Percentiles rank a stretch among this genome's conserved stretches.
These are phyloP conservation scores for Filosporella fistucella DNA, from an alignment of 495 filamentous ascomycete genomes.

Conservation along the genomic window DNA sequence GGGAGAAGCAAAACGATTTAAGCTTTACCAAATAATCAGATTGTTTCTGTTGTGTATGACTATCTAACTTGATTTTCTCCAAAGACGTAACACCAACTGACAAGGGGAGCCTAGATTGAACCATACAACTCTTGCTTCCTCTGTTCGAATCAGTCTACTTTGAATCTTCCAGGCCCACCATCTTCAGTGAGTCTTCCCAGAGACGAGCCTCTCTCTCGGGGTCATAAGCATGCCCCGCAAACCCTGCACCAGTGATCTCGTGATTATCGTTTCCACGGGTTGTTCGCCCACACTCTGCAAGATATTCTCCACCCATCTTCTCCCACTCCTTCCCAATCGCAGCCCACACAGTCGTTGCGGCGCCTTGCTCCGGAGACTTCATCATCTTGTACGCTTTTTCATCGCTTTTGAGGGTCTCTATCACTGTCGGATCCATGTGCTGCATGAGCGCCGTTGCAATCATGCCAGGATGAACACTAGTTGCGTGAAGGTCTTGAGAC, in stretches of 20 bases:
- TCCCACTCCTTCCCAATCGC: slow-evolving; percentile 30
- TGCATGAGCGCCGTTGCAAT: slow-evolving; percentile 21
- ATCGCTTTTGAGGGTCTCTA: slow-evolving; percentile 2
- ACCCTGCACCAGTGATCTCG: slow-evolving; percentile 20
- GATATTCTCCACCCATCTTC: slow-evolving; percentile 38
- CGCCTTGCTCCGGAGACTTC: slow-evolving; percentile 31
- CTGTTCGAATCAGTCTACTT: not conserved
- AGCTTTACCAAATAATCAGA: no score
- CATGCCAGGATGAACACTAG: slow-evolving; percentile 35
- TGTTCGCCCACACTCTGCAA: slow-evolving; percentile 26
- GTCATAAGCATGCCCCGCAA: slow-evolving; percentile 28
- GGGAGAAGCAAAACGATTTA: no score
- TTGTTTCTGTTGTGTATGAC: no score
- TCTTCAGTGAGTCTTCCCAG: slow-evolving; percentile 30
- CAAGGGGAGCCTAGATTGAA: no score
- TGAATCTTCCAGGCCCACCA: slow-evolving; percentile 24
- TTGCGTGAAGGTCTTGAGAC: slow-evolving; percentile 25
- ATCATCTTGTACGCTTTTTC: slow-evolving; percentile 20
- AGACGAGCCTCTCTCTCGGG: slow-evolving; percentile 28
- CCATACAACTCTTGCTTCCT: no score
- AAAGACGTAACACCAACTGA: no score
- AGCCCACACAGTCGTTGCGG: slow-evolving; percentile 41
- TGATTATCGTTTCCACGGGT: not conserved
- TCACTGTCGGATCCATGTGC: slow-evolving; percentile 14
- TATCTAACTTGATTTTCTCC: no score